Conservation (phyloP, 306 rosid genomes). For the Malus sieversii region DNA sequence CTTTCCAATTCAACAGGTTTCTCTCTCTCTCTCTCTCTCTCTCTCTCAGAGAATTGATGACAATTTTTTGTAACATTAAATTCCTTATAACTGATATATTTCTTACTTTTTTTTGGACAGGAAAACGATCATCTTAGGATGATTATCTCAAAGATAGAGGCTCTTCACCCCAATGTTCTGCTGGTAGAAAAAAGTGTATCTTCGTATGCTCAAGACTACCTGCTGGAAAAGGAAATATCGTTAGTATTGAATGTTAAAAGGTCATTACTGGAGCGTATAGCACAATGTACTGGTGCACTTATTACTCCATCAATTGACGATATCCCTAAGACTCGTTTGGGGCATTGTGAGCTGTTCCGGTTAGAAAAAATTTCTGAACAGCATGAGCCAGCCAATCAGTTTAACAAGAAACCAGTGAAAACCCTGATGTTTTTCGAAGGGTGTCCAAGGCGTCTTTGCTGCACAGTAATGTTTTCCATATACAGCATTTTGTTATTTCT, state of each 20-base stretch:
- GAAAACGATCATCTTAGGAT: slow-evolving; percentile 81
- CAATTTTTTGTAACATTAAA: background rate
- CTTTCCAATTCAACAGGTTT: background rate
- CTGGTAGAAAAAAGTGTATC: slow-evolving; percentile 94
- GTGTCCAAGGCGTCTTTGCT: slow-evolving; percentile 89
- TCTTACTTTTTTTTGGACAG: slow-evolving; percentile 36
- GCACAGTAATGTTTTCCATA: slow-evolving; percentile 61
- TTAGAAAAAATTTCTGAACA: slow-evolving; percentile 66
- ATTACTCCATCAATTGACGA: slow-evolving; percentile 70
- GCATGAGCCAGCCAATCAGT: slow-evolving; percentile 52
- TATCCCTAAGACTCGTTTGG: slow-evolving; percentile 58
- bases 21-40: background rate
- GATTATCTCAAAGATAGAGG: slow-evolving; percentile 79
- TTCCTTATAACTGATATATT: background rate
- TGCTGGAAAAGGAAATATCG: slow-evolving; percentile 87
- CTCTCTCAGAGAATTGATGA: background rate
- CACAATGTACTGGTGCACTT: slow-evolving; percentile 83
- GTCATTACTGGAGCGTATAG: slow-evolving; percentile 81
- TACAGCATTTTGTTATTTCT: background rate
- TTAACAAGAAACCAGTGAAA: slow-evolving; percentile 65
- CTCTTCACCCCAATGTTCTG: slow-evolving; percentile 85
- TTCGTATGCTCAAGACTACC: slow-evolving; percentile 64
- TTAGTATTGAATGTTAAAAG: slow-evolving; percentile 90
- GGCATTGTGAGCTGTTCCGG: slow-evolving; percentile 91
- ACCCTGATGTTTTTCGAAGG: slow-evolving; percentile 97